phyloP scores from a whole-genome alignment of 371 early-diverging fungal species.

The Mucor velutinosus region DNA sequence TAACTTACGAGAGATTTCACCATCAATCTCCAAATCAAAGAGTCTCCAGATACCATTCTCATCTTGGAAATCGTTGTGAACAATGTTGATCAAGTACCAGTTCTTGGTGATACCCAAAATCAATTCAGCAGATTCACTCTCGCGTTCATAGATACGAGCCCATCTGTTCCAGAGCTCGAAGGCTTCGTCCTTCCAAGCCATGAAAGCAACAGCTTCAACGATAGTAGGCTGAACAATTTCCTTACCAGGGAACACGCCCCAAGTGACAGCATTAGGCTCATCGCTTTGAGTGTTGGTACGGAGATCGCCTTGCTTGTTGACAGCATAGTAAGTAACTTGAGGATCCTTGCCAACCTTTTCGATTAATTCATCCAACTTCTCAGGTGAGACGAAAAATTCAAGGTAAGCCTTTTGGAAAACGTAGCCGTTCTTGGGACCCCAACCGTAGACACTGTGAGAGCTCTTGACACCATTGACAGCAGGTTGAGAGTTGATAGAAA shows the following conservation, averaged over 20 bases:
- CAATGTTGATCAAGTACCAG: slow-evolving; percentile 94
- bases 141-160: slow-evolving; percentile 75
- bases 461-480: slow-evolving; percentile 91
- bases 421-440: slow-evolving; percentile 97
- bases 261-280: slow-evolving; percentile 95
- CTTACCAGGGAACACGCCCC: slow-evolving; percentile 98
- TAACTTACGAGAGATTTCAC: slow-evolving; percentile 29
- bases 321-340: slow-evolving; percentile 89
- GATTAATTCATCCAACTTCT: slow-evolving; percentile 69
- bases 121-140: slow-evolving; percentile 59
- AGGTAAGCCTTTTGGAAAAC: slow-evolving; percentile 97
- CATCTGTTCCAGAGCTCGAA: slow-evolving; percentile 94
- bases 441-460: slow-evolving; percentile 81
- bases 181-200: slow-evolving; percentile 98
- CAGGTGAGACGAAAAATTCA: slow-evolving; percentile 92
- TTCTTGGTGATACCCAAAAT: slow-evolving; percentile 70
- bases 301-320: slow-evolving; percentile 87
- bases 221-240: slow-evolving; percentile 97
- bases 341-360: slow-evolving; percentile 65
- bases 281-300: slow-evolving; percentile 83
- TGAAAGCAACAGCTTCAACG: slow-evolving; percentile 89
- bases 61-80: slow-evolving; percentile 91
- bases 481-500: slow-evolving; percentile 97
- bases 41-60: slow-evolving; percentile 72
- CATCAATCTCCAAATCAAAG: slow-evolving; percentile 57